These are phyloP conservation scores for Amanita pseudoporphyria DNA, from an alignment of 768 basidiomycete species.

Conservation along the genomic window DNA sequence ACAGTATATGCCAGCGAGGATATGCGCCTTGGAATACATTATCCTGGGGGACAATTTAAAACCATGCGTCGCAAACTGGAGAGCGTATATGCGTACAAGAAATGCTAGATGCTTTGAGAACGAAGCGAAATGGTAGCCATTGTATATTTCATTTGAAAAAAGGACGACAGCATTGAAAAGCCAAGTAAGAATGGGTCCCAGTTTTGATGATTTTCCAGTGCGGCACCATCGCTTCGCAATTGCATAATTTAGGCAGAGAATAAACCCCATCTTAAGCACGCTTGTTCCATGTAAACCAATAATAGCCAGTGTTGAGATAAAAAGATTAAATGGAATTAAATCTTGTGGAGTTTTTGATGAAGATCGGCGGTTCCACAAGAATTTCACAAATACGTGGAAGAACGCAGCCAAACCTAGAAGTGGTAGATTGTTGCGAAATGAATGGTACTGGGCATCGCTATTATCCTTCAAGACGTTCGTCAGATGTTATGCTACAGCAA, in stretches of 20 bases:
- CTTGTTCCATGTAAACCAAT: conserved; percentile 74
- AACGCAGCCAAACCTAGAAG: conserved; percentile 39
- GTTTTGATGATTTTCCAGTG: conserved; percentile 22
- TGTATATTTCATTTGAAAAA: conserved; percentile 65
- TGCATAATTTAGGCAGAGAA: conserved; percentile 61
- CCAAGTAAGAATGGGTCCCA: conserved; percentile 58
- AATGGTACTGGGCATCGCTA: conserved; percentile 84
- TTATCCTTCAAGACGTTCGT: conserved; percentile 54
- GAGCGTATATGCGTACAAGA: conserved; percentile 41
- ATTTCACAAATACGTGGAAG: conserved; percentile 49
- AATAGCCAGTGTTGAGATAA: conserved; percentile 57
- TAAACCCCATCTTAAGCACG: conserved; percentile 63
- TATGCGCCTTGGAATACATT: conserved; percentile 66
- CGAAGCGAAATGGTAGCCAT: conserved; percentile 61
- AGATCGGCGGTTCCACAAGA: conserved; percentile 29
- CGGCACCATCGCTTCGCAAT: conserved; percentile 39
- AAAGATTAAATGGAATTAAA: conserved; percentile 45
- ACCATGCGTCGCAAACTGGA: neutral
- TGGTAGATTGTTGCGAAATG: conserved; percentile 75
- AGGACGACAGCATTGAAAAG: conserved; percentile 64
- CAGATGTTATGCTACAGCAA: conserved; percentile 6
- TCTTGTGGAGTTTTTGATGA: conserved; percentile 16
- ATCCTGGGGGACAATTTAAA: conserved; percentile 25
- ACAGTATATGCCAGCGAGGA: conserved; percentile 87
- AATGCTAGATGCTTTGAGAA: conserved; percentile 44